Conservation (phyloP, 1,284 basidiomycete genomes). For the Cutaneotrichosporon cutaneum region DNA sequence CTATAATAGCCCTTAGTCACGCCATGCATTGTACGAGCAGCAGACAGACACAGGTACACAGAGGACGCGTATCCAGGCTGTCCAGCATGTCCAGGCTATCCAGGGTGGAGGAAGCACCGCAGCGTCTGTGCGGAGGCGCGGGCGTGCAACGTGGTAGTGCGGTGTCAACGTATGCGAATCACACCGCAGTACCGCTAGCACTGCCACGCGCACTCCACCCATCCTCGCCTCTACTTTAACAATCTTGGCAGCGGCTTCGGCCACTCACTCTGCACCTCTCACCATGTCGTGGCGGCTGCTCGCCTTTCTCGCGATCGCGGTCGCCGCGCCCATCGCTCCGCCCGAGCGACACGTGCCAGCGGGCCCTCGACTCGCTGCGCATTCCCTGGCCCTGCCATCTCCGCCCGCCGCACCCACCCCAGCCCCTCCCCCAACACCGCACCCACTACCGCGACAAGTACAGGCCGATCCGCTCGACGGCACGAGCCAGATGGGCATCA, state of each 20-base stretch:
- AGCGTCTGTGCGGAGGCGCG: background rate
- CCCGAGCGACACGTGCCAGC: no score
- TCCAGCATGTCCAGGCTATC: no score
- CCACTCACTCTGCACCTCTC: background rate
- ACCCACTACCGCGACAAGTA: background rate
- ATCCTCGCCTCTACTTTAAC: background rate
- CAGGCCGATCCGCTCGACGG: background rate
- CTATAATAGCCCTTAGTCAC: background rate
- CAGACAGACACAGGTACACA: no score
- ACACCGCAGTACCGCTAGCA: background rate
- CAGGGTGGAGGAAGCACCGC: background rate
- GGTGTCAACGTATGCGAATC: background rate
- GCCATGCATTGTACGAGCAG: constrained; percentile 4
- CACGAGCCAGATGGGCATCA: background rate
- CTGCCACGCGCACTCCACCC: background rate
- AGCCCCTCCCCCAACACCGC: no score
- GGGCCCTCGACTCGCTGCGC: no score
- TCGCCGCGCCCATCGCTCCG: background rate
- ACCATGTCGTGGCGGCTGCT: background rate
- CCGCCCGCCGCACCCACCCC: background rate
- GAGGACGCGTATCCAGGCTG: no score
- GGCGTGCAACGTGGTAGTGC: background rate
- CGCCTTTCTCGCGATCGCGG: background rate
- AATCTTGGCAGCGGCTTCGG: no score
- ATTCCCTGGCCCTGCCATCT: no score